phyloP scores from a whole-genome alignment of 345 rosid species.

The Nasturtium officinale region DNA sequence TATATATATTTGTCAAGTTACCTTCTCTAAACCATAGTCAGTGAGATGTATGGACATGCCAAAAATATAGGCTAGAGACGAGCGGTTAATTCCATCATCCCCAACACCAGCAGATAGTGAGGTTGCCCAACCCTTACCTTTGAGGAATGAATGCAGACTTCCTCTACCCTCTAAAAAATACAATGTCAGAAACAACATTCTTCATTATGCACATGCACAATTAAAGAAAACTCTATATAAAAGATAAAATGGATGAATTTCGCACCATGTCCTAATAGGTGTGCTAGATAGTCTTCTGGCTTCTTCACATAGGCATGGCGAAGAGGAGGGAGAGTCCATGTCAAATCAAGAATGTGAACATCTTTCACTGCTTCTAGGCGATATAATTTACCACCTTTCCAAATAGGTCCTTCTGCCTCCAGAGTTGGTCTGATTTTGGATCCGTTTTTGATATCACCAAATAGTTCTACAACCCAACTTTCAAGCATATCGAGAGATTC shows the following conservation, averaged over 20 bases:
- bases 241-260: slow-evolving; percentile 17
- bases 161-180: slow-evolving; percentile 91
- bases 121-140: slow-evolving; percentile 84
- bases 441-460: slow-evolving; percentile 66
- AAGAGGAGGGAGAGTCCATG: slow-evolving; percentile 92
- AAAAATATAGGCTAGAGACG: slow-evolving; percentile 84
- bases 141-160: slow-evolving; percentile 82
- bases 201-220: slow-evolving; percentile 23
- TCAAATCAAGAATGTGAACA: slow-evolving; percentile 78
- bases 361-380: slow-evolving; percentile 90
- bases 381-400: slow-evolving; percentile 79
- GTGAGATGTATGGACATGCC: slow-evolving; percentile 86
- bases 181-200: slow-evolving; percentile 28
- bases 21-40: slow-evolving; percentile 91
- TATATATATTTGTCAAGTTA: slow-evolving; percentile 22
- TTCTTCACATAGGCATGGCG: slow-evolving; percentile 85
- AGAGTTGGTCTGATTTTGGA: slow-evolving; percentile 61
- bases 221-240: slow-evolving; percentile 6
- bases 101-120: slow-evolving; percentile 92
- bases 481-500: slow-evolving; percentile 89
- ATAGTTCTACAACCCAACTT: slow-evolving; percentile 84
- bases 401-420: slow-evolving; percentile 67
- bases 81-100: slow-evolving; percentile 86
- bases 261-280: slow-evolving; percentile 92
- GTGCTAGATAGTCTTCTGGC: slow-evolving; percentile 94